Base-by-base conservation (phyloP, 2,329 filamentous ascomycete species). In the Cladorrhinum sp. region DNA sequence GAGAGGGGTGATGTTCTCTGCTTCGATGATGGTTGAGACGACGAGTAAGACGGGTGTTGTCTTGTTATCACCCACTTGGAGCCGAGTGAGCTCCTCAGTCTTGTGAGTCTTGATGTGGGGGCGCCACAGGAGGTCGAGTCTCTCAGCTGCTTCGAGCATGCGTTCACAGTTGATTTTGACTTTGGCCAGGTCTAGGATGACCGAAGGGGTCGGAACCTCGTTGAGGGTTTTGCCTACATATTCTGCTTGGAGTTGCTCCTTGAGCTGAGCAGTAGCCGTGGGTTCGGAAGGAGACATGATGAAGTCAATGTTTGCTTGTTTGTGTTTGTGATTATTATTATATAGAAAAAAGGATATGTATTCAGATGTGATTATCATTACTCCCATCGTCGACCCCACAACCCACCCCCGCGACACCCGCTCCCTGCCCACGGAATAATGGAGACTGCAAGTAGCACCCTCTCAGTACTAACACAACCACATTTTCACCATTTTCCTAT, bases 41-140 rank as follows among this genome's bases (percentile, higher is more conserved):
- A 93, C 81, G 57, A 93, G 77, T 38, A 88, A 85, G 20, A 82
- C 81, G 0, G 79, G 76, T 2, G 72, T 70, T 55, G 75, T 70
- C 50, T 75, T 68, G 58, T 79, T 70, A 25, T 80, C 73, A 8
- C 89, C 88, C n/a, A 92, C 85, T 81, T 93, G 89, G 23, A 92
- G 74, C 56, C 79, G 78, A 20, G 66, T 71, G 25, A 68, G 64
- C 51, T 67, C 64, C 3, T 61, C 63, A 2, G 71, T 70, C 70
- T 95, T 95, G 73, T 95, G 91, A 22, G 89, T 92, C 75, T 95
- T 95, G 62, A 93, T 85, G 72, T 95, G 91, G 1, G 88, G 87
- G 61, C 91, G 79, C 77, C 91, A 93, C 6, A 80, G 81, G 23
- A 93, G 78, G 0, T 80, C 78, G 13, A 93, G 74, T 54, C 76